These are phyloP conservation scores for Neoarthrinium moseri DNA, from an alignment of 2,329 filamentous ascomycete genomes.

Conservation along the genomic window DNA sequence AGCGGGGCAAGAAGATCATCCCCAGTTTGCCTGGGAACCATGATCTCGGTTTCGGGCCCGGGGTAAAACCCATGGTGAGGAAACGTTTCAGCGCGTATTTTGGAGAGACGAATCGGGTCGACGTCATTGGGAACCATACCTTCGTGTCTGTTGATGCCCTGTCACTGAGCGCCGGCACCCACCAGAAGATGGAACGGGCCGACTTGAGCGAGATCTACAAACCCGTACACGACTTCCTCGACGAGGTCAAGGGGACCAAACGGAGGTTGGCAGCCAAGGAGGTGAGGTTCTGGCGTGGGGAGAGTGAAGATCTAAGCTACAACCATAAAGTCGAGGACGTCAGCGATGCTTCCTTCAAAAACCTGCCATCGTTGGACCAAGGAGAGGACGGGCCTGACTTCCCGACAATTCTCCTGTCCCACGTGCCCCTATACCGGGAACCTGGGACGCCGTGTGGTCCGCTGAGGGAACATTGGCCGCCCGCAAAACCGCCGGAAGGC, in stretches of 20 bases:
- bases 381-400: conserved; percentile 58
- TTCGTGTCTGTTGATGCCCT: conserved; percentile 90
- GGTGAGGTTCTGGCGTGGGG: conserved; percentile 62
- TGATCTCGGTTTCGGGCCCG: conserved; percentile 85
- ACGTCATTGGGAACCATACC: conserved; percentile 91
- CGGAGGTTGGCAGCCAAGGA: conserved; percentile 68
- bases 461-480: conserved; percentile 79
- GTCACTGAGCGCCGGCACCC: conserved; percentile 73
- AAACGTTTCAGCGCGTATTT: conserved; percentile 86
- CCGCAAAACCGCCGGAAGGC: conserved; percentile 59
- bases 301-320: conserved; percentile 54
- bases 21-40: conserved; percentile 91
- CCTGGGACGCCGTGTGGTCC: conserved; percentile 86
- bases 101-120: conserved; percentile 85
- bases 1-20: conserved; percentile 73
- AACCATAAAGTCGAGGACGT: conserved; percentile 60
- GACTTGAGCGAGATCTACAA: conserved; percentile 67
- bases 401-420: conserved; percentile 84
- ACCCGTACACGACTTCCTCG: conserved; percentile 74
- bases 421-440: conserved; percentile 84
- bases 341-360: conserved; percentile 42
- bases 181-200: conserved; percentile 47
- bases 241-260: conserved; percentile 63
- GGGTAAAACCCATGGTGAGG: conserved; percentile 77
- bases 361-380: conserved; percentile 37